phyloP scores from a whole-genome alignment of 306 rosid species.

The Glycine tomentella region DNA sequence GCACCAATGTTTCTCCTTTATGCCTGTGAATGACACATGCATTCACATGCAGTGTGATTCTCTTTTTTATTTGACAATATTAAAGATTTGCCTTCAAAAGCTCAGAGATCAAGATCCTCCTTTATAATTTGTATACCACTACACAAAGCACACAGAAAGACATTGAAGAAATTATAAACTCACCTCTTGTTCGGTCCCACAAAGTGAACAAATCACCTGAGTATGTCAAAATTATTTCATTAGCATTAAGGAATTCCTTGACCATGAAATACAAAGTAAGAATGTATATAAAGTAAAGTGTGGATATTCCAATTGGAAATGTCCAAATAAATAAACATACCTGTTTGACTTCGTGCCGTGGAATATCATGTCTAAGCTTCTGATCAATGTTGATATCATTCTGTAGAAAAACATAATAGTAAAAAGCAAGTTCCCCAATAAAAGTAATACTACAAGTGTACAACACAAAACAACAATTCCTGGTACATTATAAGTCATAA shows the following conservation, averaged over 20 bases:
- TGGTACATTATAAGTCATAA: background rate
- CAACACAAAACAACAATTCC: background rate
- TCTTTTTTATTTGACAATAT: slow-evolving; percentile 4
- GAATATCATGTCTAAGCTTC: slow-evolving; percentile 78
- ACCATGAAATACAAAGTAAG: background rate
- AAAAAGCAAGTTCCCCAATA: slow-evolving; percentile 12
- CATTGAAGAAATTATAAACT: slow-evolving; percentile 43
- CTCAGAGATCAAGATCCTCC: slow-evolving; percentile 1
- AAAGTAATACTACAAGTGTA: slow-evolving; percentile 1
- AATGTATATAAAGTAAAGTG: too few relatives aligned
- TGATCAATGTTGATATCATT: slow-evolving; percentile 68
- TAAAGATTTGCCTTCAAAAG: slow-evolving; percentile 17
- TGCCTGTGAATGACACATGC: background rate
- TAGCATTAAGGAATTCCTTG: slow-evolving; percentile 32
- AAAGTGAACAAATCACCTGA: slow-evolving; percentile 87
- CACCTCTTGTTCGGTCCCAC: slow-evolving; percentile 91
- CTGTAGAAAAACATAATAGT: slow-evolving; percentile 47
- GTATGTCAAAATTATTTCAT: slow-evolving; percentile 35
- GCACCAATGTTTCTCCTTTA: slow-evolving; percentile 6
- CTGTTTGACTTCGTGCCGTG: slow-evolving; percentile 77
- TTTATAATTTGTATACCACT: background rate
- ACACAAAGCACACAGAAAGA: background rate
- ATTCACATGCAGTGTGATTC: background rate
- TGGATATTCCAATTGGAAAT: background rate
- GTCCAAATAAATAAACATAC: slow-evolving; percentile 43